These are phyloP conservation scores for Isabelozyma gotoi DNA, from an alignment of 805 yeast species.

Conservation along the genomic window DNA sequence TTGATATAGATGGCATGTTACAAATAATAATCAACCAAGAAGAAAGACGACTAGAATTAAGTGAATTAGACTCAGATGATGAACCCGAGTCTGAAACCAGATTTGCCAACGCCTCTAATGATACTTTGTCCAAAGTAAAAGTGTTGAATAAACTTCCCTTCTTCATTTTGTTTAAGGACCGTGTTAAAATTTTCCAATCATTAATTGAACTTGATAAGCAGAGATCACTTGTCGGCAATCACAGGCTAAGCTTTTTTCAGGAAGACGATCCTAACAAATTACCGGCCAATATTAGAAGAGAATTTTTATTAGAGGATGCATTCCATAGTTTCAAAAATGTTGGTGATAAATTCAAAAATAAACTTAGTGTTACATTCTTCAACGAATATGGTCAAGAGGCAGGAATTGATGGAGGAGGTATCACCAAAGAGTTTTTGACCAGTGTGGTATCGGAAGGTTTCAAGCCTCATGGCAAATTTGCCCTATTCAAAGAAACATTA, in stretches of 20 bases:
- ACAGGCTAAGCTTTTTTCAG: constrained; percentile 13
- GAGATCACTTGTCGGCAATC: constrained; percentile 8
- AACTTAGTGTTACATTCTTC: constrained; percentile 62
- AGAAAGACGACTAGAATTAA: constrained; percentile 18
- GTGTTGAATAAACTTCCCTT: constrained; percentile 71
- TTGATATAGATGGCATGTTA: constrained; percentile 37
- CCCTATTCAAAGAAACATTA: constrained; percentile 43
- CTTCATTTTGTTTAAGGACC: constrained; percentile 68
- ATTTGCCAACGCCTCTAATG: constrained; percentile 2
- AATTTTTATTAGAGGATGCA: constrained; percentile 72
- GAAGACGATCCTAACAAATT: constrained; percentile 17
- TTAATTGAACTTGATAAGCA: constrained; percentile 57
- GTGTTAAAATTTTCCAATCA: constrained; percentile 72
- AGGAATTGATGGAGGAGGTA: constrained; percentile 97
- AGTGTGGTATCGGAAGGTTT: constrained; percentile 71
- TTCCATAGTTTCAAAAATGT: constrained; percentile 51
- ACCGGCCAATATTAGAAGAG: constrained; percentile 64
- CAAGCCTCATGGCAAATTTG: constrained; percentile 23
- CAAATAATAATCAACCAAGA: constrained; percentile 44
- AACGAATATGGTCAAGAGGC: constrained; percentile 79
- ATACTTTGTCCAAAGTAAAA: constrained; percentile 35
- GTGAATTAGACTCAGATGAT: constrained; percentile 11
- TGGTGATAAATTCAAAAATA: constrained; percentile 58
- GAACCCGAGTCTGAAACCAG: constrained; percentile 8
- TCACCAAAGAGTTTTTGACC: constrained; percentile 87